Conservation (phyloP, 2,329 filamentous ascomycete genomes). For the Acephala macrosclerotiorum region DNA sequence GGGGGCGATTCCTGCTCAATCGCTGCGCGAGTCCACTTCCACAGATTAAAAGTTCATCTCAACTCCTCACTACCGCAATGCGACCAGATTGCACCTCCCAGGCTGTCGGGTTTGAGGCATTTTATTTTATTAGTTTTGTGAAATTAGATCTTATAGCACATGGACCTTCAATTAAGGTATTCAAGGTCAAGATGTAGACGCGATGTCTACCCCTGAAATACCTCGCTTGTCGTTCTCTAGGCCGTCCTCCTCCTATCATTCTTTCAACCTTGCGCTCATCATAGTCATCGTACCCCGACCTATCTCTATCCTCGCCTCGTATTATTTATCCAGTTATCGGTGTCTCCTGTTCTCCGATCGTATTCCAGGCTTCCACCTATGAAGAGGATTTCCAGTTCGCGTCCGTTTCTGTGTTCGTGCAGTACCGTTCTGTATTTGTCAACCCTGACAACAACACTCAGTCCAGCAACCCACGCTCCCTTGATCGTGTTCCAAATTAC, state of each 20-base stretch:
- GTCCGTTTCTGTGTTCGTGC: conserved; percentile 4
- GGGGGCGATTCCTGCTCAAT: background rate
- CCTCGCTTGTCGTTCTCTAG: conserved; percentile 4
- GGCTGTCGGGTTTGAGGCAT: background rate
- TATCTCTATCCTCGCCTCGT: background rate
- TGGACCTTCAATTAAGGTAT: background rate
- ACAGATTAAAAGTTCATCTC: conserved; percentile 6
- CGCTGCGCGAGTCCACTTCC: background rate
- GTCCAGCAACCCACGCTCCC: background rate
- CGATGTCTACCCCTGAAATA: background rate
- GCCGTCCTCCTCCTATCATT: background rate
- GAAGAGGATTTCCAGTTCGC: background rate
- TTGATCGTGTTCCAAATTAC: background rate
- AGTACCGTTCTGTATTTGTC: conserved; percentile 4
- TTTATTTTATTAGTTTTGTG: background rate
- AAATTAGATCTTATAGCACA: conserved; percentile 3
- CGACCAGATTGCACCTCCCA: background rate
- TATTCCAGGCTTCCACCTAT: conserved; percentile 6
- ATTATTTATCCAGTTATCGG: background rate
- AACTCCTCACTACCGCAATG: conserved; percentile 1
- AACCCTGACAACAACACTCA: background rate
- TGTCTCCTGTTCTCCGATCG: background rate
- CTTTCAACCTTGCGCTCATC: background rate
- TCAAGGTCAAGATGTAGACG: background rate
- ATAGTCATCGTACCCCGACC: background rate